Evolutionary conservation across 2,329 filamentous ascomycete genomes (phyloP), one percentile per base, ranked within the genome.

Genomic region (Myriangium duriaei): DNA sequence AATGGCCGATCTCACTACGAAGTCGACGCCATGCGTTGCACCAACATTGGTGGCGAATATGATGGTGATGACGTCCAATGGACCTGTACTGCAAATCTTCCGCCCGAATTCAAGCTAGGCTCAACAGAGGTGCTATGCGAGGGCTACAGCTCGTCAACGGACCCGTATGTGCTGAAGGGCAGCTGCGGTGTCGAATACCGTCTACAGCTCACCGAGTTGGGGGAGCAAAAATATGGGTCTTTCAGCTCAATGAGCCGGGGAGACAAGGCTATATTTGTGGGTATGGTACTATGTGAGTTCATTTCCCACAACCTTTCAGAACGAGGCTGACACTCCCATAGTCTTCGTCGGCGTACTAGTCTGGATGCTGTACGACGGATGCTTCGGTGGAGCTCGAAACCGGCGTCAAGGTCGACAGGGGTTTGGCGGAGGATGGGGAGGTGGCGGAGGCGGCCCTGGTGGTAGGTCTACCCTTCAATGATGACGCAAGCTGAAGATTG

Each of bases 121-220:
- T 71, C 73, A 44, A 95, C 88, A 9, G 87, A 96, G 45, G 88
- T 96, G 39, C 67, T 86, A 9, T 98, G 91, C 59, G 88, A 98
- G 55, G 88, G 91, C 9, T 96, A 94, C 61, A 65, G 72, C 41
- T 68, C 65, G 11, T 61, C 79, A 1, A 74, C 88, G 32, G 91
- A 96, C 56, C 75, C 76, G 0, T 92, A 85, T 57, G 72, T 96
- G n/a, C 63, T 96, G 38, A 86, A 82, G 52, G 91, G 91, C 14
- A 91, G 82, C 57, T 96, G 88, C 60, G 91, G 81, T 11, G 87
- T 94, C 15, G 84, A 94, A 61, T 96, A 96, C 59, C 70, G 79
- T 11, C 61, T 96, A 5, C 58, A 81, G 0, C 64, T 96, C 37
- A 96, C 87, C 1, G 75, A 79, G 9, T 66, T 70, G 44, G 91